A percentile compares a stretch with the other conserved stretches of the same genome.
phyloP scores from a whole-genome alignment of 2,329 filamentous ascomycete genomes.

The Colletotrichum filicis region DNA sequence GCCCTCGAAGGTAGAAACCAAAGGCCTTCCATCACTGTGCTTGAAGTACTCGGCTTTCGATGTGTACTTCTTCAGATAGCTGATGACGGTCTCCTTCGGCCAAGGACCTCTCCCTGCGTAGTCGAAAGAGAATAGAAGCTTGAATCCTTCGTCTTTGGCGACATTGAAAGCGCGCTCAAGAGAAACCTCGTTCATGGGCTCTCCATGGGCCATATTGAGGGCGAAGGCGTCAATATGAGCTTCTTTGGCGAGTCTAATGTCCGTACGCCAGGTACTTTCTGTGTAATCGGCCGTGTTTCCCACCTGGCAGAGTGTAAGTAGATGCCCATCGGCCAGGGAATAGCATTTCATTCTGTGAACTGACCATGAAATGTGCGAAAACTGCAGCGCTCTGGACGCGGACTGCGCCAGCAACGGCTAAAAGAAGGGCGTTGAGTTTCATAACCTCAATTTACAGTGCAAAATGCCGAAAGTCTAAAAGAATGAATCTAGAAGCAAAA shows the following conservation, averaged over 20 bases:
- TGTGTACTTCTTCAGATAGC: constrained; percentile 13
- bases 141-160: background rate
- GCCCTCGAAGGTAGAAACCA: constrained; percentile 57
- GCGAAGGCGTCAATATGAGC: constrained; percentile 32
- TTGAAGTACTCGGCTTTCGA: constrained; percentile 26
- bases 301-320: background rate
- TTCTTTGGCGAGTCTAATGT: constrained; percentile 23
- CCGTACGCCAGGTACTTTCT: background rate
- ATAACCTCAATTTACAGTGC: no score
- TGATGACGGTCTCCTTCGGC: background rate
- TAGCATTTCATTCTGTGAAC: no score
- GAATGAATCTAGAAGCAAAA: no score
- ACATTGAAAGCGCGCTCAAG: background rate
- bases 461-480: no score
- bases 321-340: no score
- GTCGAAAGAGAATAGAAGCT: constrained; percentile 19
- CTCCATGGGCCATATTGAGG: constrained; percentile 19
- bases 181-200: constrained; percentile 30
- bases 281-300: background rate
- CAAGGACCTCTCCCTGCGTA: constrained; percentile 7
- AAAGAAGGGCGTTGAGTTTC: no score
- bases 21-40: constrained; percentile 41
- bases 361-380: no score
- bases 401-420: no score
- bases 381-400: no score